A percentile compares a stretch with the other conserved stretches of the same genome.
phyloP scores from a whole-genome alignment of 1,284 basidiomycete species.

The Apiotrichum akiyoshidainum region DNA sequence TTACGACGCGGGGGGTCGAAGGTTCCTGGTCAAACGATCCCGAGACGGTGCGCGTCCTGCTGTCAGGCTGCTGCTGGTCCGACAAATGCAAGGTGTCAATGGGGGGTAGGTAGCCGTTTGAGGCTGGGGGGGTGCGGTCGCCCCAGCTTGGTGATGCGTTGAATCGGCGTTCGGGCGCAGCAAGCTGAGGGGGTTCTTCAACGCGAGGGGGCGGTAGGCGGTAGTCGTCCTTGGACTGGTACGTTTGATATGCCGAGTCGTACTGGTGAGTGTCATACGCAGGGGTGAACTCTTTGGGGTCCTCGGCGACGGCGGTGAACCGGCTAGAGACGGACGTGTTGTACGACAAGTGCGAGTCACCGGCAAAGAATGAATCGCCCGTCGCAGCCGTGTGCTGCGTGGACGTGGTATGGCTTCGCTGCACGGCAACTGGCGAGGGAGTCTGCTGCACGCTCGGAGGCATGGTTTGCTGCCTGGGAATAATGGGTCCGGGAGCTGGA shows the following conservation, averaged over 20 bases:
- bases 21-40: neutral
- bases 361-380: slow-evolving; percentile 6
- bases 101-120: neutral
- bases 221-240: neutral
- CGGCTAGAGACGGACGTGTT: slow-evolving; percentile 3
- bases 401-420: neutral
- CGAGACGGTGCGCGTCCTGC: neutral
- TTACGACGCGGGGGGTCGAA: neutral
- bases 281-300: too few species aligned
- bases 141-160: neutral
- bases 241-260: neutral
- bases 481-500: neutral
- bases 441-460: neutral
- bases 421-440: neutral
- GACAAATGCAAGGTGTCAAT: neutral
- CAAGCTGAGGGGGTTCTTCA: neutral
- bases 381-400: neutral
- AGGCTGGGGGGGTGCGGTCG: neutral
- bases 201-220: neutral
- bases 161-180: neutral
- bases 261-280: neutral
- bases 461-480: neutral
- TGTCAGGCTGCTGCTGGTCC: slow-evolving; percentile 1
- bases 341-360: neutral
- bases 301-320: neutral